Evolutionary conservation across 495 filamentous ascomycete genomes (phyloP).

Genomic region (Hypoxylon lenormandii): DNA sequence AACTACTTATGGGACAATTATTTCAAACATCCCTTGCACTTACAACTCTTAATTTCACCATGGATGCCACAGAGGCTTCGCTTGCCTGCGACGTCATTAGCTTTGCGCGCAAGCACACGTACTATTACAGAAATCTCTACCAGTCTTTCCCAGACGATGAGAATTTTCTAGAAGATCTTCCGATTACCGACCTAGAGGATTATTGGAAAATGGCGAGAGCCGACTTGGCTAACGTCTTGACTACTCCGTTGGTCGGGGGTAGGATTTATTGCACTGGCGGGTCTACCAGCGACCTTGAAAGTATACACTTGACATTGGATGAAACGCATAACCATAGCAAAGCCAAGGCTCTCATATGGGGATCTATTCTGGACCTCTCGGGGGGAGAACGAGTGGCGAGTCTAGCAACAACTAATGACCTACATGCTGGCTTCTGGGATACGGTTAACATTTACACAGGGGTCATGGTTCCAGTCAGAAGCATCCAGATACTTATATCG

Average conservation of each 20-base stretch:
- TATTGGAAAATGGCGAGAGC: constrained; percentile 17
- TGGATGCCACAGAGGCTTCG: constrained; percentile 7
- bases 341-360: constrained; percentile 1
- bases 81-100: neutral
- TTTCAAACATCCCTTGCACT: too few relatives aligned
- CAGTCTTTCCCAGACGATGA: constrained; percentile 1
- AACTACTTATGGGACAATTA: too few relatives aligned
- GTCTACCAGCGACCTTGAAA: neutral
- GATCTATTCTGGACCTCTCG: neutral
- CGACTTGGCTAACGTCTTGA: constrained; percentile 7
- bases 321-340: neutral
- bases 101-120: constrained; percentile 15
- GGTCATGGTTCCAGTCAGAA: neutral
- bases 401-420: constrained; percentile 11
- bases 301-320: neutral
- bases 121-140: constrained; percentile 8
- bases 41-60: neutral
- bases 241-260: constrained; percentile 7
- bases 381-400: constrained; percentile 6
- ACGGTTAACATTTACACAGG: constrained; percentile 17
- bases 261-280: constrained; percentile 5
- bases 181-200: neutral
- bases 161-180: constrained; percentile 7
- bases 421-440: constrained; percentile 16
- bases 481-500: constrained; percentile 14